Percentiles rank a stretch among this genome's conserved stretches.
These are phyloP conservation scores for Kuraishia piskuri DNA, from an alignment of 805 yeast genomes.

Conservation along the genomic window DNA sequence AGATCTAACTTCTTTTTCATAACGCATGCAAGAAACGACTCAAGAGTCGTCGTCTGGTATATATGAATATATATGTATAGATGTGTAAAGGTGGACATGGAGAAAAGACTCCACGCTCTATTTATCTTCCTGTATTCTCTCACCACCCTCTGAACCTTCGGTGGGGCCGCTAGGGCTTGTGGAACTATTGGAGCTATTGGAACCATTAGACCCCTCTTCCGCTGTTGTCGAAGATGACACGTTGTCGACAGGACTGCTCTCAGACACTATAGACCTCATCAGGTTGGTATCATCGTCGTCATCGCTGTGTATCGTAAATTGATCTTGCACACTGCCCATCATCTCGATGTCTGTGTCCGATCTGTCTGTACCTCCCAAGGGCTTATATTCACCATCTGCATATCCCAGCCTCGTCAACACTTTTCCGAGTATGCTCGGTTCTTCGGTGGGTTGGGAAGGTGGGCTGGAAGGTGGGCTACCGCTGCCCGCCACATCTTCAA, in stretches of 20 bases:
- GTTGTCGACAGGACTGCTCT: not conserved
- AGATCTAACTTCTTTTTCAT: not conserved
- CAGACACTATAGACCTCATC: not conserved
- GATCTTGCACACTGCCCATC: conserved; percentile 27
- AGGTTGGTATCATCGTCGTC: conserved; percentile 25
- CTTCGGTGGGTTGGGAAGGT: not conserved
- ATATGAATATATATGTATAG: too few species aligned
- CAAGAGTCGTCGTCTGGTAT: not conserved
- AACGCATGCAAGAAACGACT: not conserved
- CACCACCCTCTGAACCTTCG: not conserved
- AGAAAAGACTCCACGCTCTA: not conserved
- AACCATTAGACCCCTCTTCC: not conserved
- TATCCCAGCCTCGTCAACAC: conserved; percentile 26
- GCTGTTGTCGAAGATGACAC: not conserved
- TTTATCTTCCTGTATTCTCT: not conserved
- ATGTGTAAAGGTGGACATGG: not conserved
- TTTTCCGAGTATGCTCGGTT: conserved; percentile 9
- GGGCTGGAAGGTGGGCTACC: conserved; percentile 1
- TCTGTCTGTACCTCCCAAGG: conserved; percentile 18
- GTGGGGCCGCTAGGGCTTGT: not conserved
- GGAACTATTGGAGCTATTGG: too few species aligned
- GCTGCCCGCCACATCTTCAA: conserved; percentile 3
- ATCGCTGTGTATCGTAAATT: conserved; percentile 40
- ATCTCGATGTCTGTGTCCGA: conserved; percentile 29
- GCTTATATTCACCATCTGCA: conserved; percentile 25